A percentile compares a stretch with the other conserved stretches of the same genome.
phyloP scores from a whole-genome alignment of 2,329 filamentous ascomycete species.

The Pyrenophora teres region DNA sequence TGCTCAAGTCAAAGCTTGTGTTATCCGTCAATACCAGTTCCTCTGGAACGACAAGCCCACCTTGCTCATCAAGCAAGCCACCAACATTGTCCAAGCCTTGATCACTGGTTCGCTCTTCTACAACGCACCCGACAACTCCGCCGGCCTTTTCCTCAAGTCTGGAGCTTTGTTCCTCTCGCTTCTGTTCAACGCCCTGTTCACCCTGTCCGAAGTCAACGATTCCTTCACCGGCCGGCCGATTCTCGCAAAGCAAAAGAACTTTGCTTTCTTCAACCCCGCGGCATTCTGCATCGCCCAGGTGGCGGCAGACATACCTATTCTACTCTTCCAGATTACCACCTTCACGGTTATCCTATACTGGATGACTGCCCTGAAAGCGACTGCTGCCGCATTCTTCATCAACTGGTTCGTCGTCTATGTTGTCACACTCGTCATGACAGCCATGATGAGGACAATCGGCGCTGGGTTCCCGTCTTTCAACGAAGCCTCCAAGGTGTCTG shows the following conservation, averaged over 20 bases:
- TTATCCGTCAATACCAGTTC: slow-evolving; percentile 67
- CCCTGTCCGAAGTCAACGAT: slow-evolving; percentile 67
- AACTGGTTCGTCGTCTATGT: slow-evolving; percentile 15
- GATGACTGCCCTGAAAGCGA: slow-evolving; percentile 75
- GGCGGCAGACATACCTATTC: slow-evolving; percentile 60
- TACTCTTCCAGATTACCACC: slow-evolving; percentile 62
- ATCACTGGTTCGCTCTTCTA: slow-evolving; percentile 72
- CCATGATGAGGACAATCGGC: slow-evolving; percentile 78
- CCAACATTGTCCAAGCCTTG: slow-evolving; percentile 63
- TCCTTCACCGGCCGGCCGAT: slow-evolving; percentile 70
- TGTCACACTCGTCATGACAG: slow-evolving; percentile 69
- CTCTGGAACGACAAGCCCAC: slow-evolving; percentile 68
- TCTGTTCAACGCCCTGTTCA: slow-evolving; percentile 65
- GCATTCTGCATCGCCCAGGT: slow-evolving; percentile 74
- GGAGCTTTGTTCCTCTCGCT: slow-evolving; percentile 68
- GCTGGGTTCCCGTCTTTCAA: slow-evolving; percentile 66
- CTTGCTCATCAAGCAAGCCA: slow-evolving; percentile 65
- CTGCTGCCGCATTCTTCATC: slow-evolving; percentile 77
- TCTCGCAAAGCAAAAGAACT: slow-evolving; percentile 83
- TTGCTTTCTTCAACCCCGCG: slow-evolving; percentile 87
- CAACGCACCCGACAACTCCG: slow-evolving; percentile 61
- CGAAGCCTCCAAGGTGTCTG: slow-evolving; percentile 62
- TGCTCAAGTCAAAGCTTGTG: slow-evolving; percentile 59
- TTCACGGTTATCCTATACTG: slow-evolving; percentile 76
- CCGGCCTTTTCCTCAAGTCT: slow-evolving; percentile 66